These are phyloP conservation scores for Aureobasidium sp. DNA, from an alignment of 2,329 filamentous ascomycete genomes.

Conservation along the genomic window DNA sequence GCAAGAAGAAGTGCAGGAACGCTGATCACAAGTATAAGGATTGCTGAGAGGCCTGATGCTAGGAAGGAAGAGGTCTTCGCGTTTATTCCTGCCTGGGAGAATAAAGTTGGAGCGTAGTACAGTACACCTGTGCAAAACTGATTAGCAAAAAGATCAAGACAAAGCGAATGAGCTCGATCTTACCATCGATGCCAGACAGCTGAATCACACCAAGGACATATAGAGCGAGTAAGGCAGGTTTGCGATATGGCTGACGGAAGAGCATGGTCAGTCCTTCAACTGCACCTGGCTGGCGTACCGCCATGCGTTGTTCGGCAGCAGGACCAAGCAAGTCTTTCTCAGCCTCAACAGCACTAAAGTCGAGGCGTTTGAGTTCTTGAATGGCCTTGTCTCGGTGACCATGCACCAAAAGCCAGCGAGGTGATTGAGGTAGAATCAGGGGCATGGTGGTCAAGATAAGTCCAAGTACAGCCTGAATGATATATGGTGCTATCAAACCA, in stretches of 20 bases:
- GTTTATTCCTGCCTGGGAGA: constrained; percentile 49
- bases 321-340: constrained; percentile 41
- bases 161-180: constrained; percentile 31
- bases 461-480: constrained; percentile 41
- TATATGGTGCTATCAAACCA: constrained; percentile 39
- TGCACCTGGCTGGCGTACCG: constrained; percentile 12
- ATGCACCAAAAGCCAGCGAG: constrained; percentile 50
- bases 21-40: constrained; percentile 49
- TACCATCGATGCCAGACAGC: constrained; percentile 55
- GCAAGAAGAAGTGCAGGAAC: constrained; percentile 49
- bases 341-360: constrained; percentile 36
- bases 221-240: constrained; percentile 45
- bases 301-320: constrained; percentile 18
- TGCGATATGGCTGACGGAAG: constrained; percentile 29
- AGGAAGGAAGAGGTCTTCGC: constrained; percentile 48
- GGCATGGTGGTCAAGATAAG: constrained; percentile 35
- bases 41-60: constrained; percentile 52
- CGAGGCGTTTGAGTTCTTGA: constrained; percentile 35
- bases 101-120: constrained; percentile 53
- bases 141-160: constrained; percentile 40
- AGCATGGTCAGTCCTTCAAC: constrained; percentile 22
- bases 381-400: constrained; percentile 43
- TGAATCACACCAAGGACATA: constrained; percentile 56
- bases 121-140: no score
- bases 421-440: constrained; percentile 48